phyloP scores from a whole-genome alignment of 169 alveolate species.

The Plasmodium knowlesi region DNA sequence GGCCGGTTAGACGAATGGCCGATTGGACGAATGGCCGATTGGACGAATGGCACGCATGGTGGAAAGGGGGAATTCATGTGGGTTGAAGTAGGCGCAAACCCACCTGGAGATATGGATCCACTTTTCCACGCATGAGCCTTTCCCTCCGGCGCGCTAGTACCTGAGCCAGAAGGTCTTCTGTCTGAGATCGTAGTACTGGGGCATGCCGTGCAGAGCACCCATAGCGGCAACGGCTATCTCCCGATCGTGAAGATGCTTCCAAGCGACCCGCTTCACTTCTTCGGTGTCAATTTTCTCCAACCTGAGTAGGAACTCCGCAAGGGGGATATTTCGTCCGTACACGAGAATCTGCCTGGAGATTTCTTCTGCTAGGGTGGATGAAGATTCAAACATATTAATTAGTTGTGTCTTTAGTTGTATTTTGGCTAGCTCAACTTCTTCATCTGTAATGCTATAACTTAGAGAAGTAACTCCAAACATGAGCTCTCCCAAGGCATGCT shows the following conservation, averaged over 20 bases:
- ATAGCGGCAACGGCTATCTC: conserved; percentile 87
- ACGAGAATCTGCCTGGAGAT: conserved; percentile 88
- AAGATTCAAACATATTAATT: conserved; percentile 84
- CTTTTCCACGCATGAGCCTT: too few species aligned
- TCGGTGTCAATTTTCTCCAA: conserved; percentile 88
- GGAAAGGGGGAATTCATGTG: neutral
- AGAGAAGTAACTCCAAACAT: conserved; percentile 88
- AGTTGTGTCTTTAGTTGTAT: conserved; percentile 84
- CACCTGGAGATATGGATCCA: too few species aligned
- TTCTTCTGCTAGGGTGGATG: conserved; percentile 89
- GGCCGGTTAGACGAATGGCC: neutral
- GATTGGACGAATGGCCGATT: neutral
- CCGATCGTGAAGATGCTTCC: conserved; percentile 89
- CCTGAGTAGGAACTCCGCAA: conserved; percentile 86
- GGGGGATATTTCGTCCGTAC: conserved; percentile 86
- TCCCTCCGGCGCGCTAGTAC: conserved; percentile 53
- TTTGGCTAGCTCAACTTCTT: conserved; percentile 88
- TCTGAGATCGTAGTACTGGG: conserved; percentile 81
- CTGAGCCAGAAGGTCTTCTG: conserved; percentile 87
- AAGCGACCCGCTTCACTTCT: conserved; percentile 89
- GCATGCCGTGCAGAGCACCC: conserved; percentile 88
- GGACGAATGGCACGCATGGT: neutral
- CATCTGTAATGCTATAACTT: conserved; percentile 87
- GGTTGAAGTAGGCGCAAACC: neutral
- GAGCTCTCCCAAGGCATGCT: conserved; percentile 88